Base-by-base conservation (phyloP, 768 basidiomycete species). In the Coprinopsis cinerea region DNA sequence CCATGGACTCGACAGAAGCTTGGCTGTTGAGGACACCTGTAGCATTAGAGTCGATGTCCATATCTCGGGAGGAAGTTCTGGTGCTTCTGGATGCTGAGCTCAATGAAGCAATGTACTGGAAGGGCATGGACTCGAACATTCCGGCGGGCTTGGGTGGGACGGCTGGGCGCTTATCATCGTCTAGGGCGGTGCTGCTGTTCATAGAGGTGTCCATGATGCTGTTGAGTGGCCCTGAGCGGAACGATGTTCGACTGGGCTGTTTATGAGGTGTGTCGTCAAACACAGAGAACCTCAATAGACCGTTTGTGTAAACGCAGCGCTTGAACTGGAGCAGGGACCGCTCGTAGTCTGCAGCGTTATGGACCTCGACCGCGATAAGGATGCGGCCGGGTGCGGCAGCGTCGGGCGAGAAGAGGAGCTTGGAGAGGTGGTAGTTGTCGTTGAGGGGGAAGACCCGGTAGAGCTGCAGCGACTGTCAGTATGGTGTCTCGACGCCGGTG, bases 351-450 rank as follows among this genome's bases (percentile, higher is more conserved):
- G 77, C 73, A 1, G 71, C 70, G 43, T 68, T 71, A 59, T 74
- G 79, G 13, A 82, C 79, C 59, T 85, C 81, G 48, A 66, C 75
- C 44, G 73, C 78, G 50, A 90, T 72, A 26, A 88, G 66, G 40
- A 88, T 78, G 30, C 81, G 79, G 37, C 73, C 67, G 4, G 76
- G 63, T 51, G 71, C 67, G 14, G 68, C 67, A n/a, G 75, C 70
- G 53, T 82, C 73, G 4, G 82, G 82, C 36, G 81, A 82, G 64
- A 90, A 88, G 17, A 88, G 65, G 43, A 91, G 74, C 51, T 76
- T 81, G 43, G 81, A 81, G 48, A 88, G 67, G 69, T 76, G 79
- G 66, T 77, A 84, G 48, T 65, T 72, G 50, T 76, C 68, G 59
- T 72, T 74, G 43, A 83, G 73, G 56, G 81, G 78, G 61, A 89